Conservation (phyloP, 352 stramenopile genomes). For the Globisporangium uncinulatum region DNA sequence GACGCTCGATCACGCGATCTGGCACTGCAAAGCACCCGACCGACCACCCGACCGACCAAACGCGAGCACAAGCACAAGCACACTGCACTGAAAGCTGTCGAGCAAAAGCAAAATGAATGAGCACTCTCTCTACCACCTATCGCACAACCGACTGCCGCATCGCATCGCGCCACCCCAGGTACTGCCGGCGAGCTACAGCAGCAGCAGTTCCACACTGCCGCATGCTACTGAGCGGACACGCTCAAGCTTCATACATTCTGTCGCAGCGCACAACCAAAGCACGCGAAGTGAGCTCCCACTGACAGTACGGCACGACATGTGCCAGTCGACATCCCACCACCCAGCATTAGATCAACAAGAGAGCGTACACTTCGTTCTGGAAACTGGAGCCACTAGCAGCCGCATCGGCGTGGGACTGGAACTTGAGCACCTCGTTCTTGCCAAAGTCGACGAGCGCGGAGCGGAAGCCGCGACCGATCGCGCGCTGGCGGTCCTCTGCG, state of each 20-base stretch:
- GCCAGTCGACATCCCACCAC: neutral
- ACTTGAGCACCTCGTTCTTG: conserved; percentile 88
- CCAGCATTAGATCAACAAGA: conserved; percentile 14
- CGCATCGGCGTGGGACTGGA: conserved; percentile 83
- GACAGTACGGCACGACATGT: neutral
- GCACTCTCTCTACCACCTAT: conserved; percentile 17
- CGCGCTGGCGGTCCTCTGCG: conserved; percentile 67
- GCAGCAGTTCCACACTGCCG: neutral
- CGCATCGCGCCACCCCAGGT: neutral
- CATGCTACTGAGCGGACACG: neutral
- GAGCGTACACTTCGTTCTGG: conserved; percentile 86
- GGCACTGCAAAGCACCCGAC: too few species aligned
- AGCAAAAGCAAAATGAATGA: conserved; percentile 5
- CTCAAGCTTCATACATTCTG: conserved; percentile 85
- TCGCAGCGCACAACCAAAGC: conserved; percentile 7
- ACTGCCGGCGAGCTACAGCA: neutral
- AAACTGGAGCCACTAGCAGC: conserved; percentile 86
- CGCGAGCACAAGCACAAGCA: conserved; percentile 1
- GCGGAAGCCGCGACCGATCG: conserved; percentile 78
- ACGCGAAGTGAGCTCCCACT: neutral
- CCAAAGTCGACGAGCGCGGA: conserved; percentile 73
- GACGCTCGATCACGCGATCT: too few species aligned
- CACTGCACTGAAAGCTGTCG: neutral
- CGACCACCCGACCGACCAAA: neutral
- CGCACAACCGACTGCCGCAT: neutral